Conservation (phyloP, 2,329 filamentous ascomycete genomes). For the Penicillium palitans region DNA sequence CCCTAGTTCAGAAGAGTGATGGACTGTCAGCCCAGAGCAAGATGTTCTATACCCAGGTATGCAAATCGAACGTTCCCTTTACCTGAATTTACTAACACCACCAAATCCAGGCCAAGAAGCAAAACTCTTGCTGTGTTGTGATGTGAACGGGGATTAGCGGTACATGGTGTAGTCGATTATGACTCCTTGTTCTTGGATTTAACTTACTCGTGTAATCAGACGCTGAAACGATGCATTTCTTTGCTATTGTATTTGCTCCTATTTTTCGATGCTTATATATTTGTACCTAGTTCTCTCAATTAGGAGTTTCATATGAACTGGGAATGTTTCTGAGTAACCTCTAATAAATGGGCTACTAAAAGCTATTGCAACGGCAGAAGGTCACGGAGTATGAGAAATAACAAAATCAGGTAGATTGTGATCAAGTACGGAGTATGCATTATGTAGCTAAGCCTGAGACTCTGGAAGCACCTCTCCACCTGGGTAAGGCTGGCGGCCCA, state of each 20-base stretch:
- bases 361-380: too few species aligned
- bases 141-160: slow-evolving; percentile 51
- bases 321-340: neutral
- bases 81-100: neutral
- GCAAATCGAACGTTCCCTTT: neutral
- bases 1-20: slow-evolving; percentile 89
- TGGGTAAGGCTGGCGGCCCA: neutral
- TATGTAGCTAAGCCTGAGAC: neutral
- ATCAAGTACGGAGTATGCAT: neutral
- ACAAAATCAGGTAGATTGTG: neutral
- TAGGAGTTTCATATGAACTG: neutral
- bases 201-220: slow-evolving; percentile 20
- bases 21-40: slow-evolving; percentile 88
- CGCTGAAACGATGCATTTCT: slow-evolving; percentile 9
- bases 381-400: too few species aligned
- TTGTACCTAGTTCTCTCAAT: neutral
- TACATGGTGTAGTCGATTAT: neutral
- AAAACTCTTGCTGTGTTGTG: slow-evolving; percentile 72
- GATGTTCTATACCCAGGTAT: slow-evolving; percentile 85
- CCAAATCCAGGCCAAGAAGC: slow-evolving; percentile 66
- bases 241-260: neutral
- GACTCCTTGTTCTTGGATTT: slow-evolving; percentile 9
- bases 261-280: neutral
- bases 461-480: neutral
- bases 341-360: neutral